Conservation (phyloP, 768 basidiomycete species). For the Mycena filopes region DNA sequence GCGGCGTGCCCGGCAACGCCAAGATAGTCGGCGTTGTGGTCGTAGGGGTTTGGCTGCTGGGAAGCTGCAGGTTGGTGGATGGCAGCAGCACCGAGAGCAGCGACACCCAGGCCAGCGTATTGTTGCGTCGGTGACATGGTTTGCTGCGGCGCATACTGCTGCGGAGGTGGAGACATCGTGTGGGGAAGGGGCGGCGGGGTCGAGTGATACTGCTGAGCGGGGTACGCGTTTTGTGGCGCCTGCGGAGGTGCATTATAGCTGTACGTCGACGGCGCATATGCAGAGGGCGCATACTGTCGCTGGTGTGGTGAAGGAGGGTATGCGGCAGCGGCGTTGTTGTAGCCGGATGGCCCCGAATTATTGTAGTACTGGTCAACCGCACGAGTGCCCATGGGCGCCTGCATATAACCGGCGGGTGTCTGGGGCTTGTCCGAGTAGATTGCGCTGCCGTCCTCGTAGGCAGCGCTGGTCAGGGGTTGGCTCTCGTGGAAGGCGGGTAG, state of each 20-base stretch:
- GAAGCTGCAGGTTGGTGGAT: constrained; percentile 6
- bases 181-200: constrained; percentile 43
- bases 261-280: constrained; percentile 45
- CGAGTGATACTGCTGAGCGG: constrained; percentile 33
- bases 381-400: constrained; percentile 70
- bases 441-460: constrained; percentile 65
- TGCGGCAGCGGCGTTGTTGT: constrained; percentile 35
- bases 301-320: constrained; percentile 60
- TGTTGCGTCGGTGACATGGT: constrained; percentile 43
- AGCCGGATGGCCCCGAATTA: constrained; percentile 42
- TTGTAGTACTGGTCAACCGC: constrained; percentile 82
- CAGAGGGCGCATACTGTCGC: constrained; percentile 35
- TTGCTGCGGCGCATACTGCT: constrained; percentile 52
- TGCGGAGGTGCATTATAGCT: constrained; percentile 41
- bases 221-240: constrained; percentile 34
- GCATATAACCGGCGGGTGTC: constrained; percentile 70
- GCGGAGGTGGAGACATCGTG: constrained; percentile 29
- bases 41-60: constrained; percentile 46
- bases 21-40: constrained; percentile 50
- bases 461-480: constrained; percentile 67
- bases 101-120: constrained; percentile 36
- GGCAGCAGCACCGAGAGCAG: not conserved
- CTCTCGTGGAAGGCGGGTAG: constrained; percentile 81
- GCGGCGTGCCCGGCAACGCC: constrained; percentile 54
- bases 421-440: constrained; percentile 65